phyloP scores from a whole-genome alignment of 257 asterid species.

The Galeopsis tetrahit region DNA sequence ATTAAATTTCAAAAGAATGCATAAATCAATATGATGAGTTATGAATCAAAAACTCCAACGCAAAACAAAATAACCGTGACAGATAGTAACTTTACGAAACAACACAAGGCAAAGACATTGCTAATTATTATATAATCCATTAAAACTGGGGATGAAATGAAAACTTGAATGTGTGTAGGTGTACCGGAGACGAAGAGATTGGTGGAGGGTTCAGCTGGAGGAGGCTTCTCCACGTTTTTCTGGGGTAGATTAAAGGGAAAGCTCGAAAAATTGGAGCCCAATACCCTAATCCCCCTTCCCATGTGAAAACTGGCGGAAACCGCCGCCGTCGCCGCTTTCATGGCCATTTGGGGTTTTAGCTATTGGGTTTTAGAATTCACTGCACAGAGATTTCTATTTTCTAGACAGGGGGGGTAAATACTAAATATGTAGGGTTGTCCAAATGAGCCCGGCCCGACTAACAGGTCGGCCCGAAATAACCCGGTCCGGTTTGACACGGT shows the following conservation, averaged over 20 bases:
- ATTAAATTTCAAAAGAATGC: neutral
- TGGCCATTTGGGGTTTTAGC: conserved; percentile 58
- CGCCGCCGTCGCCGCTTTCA: conserved; percentile 60
- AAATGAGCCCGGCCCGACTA: no score
- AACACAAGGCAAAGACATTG: neutral
- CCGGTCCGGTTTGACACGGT: no score
- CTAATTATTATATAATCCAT: neutral
- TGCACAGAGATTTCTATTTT: conserved; percentile 25
- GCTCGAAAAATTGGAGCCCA: conserved; percentile 49
- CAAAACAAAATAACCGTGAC: neutral
- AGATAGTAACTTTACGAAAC: neutral
- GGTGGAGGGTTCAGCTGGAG: conserved; percentile 80
- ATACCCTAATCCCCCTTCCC: conserved; percentile 46
- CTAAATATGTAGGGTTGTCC: neutral
- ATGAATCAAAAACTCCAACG: neutral
- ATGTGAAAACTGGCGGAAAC: conserved; percentile 37
- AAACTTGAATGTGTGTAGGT: neutral
- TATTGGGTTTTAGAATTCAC: conserved; percentile 32
- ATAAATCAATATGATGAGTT: neutral
- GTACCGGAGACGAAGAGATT: conserved; percentile 86
- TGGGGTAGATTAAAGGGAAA: conserved; percentile 61
- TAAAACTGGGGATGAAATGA: neutral
- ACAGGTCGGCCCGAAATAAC: no score
- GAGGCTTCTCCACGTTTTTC: conserved; percentile 56
- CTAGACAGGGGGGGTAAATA: neutral